phyloP scores from a whole-genome alignment of 2,329 filamentous ascomycete species.

The Aspergillus tamarii region DNA sequence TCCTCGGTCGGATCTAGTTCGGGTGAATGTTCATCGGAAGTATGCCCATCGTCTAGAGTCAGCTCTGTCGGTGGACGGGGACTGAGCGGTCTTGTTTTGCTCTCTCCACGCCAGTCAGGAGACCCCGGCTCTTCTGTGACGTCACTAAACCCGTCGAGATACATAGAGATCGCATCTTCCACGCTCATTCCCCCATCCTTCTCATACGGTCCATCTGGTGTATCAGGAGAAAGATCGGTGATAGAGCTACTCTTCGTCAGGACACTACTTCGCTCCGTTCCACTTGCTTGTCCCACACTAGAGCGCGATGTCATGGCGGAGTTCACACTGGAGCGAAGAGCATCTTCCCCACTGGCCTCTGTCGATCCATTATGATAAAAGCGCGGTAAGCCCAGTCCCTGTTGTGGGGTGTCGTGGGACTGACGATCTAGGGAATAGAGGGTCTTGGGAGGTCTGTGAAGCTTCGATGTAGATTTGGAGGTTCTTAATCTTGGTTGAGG shows the following conservation, averaged over 20 bases:
- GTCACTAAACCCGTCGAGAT: constrained; percentile 60
- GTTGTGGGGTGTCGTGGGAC: constrained; percentile 23
- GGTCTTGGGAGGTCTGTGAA: constrained; percentile 32
- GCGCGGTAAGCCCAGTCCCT: constrained; percentile 34
- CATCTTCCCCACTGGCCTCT: constrained; percentile 36
- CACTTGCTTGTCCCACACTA: constrained; percentile 59
- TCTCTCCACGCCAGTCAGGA: constrained; percentile 34
- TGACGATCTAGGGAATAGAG: constrained; percentile 31
- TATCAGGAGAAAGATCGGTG: constrained; percentile 59
- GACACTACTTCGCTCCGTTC: constrained; percentile 83
- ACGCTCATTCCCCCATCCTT: constrained; percentile 58
- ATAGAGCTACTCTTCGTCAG: constrained; percentile 77
- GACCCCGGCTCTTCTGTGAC: constrained; percentile 42
- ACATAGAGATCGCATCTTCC: constrained; percentile 64
- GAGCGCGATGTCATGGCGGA: constrained; percentile 64
- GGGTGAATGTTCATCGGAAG: constrained; percentile 22
- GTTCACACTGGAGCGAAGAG: constrained; percentile 60
- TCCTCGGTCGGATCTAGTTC: constrained; percentile 24
- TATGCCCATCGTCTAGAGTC: constrained; percentile 30
- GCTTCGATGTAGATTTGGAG: constrained; percentile 41
- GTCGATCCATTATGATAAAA: constrained; percentile 34
- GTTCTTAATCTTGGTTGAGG: constrained; percentile 35
- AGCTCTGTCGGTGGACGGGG: constrained; percentile 33
- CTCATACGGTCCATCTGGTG: constrained; percentile 69
- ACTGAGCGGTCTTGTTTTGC: constrained; percentile 35